Conservation (phyloP, 2,329 filamentous ascomycete species). For the Curvularia hawaiiensis region DNA sequence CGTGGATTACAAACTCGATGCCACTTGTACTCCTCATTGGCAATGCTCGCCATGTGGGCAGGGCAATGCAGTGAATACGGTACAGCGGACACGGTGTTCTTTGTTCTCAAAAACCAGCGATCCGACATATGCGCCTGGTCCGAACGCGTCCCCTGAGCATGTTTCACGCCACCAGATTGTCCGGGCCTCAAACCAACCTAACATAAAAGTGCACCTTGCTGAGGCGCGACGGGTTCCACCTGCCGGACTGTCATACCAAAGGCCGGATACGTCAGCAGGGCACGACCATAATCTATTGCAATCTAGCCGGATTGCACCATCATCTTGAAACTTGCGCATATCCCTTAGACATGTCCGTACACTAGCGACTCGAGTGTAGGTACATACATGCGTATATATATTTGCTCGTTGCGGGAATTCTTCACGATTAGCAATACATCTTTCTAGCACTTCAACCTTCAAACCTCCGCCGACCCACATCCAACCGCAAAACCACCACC, state of each 20-base stretch:
- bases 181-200: slow-evolving; percentile 5
- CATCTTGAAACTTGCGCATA: slow-evolving; percentile 43
- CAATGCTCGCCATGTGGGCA: neutral
- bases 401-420: slow-evolving; percentile 3
- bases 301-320: slow-evolving; percentile 41
- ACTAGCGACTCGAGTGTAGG: slow-evolving; percentile 9
- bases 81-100: slow-evolving; percentile 15
- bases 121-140: neutral
- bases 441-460: slow-evolving; percentile 2
- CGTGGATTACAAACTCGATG: neutral
- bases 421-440: slow-evolving; percentile 4
- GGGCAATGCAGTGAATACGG: neutral
- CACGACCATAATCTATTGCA: slow-evolving; percentile 34
- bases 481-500: neutral
- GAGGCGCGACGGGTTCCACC: slow-evolving; percentile 37
- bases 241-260: slow-evolving; percentile 21
- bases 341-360: slow-evolving; percentile 16
- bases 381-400: slow-evolving; percentile 29
- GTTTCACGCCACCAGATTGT: slow-evolving; percentile 39
- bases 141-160: slow-evolving; percentile 33
- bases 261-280: slow-evolving; percentile 39
- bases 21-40: neutral
- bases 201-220: slow-evolving; percentile 23
- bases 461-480: slow-evolving; percentile 13
- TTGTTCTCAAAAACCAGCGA: neutral